Conservation (phyloP, 129 eudicot species). For the Artemisia tridentata region DNA sequence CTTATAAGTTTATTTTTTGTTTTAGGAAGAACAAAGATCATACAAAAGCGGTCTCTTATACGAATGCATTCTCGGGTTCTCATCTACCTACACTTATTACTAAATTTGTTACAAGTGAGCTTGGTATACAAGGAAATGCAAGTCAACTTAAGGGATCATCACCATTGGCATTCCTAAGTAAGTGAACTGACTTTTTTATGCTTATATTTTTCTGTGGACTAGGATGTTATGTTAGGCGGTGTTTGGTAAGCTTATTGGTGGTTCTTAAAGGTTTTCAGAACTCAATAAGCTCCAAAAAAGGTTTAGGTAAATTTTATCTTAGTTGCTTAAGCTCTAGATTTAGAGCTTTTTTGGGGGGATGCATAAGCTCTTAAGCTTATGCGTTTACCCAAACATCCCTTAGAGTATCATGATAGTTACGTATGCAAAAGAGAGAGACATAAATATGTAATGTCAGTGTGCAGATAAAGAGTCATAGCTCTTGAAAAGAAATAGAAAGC, state of each 20-base stretch:
- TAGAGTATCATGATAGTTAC: background rate
- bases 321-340: too few species aligned
- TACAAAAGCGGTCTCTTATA: slow-evolving; percentile 49
- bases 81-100: slow-evolving; percentile 45
- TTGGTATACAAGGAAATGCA: slow-evolving; percentile 39
- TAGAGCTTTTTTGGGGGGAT: too few species aligned
- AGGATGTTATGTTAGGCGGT: background rate
- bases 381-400: background rate
- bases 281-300: too few species aligned
- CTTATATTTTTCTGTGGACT: background rate
- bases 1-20: slow-evolving; percentile 5
- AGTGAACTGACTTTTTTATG: slow-evolving; percentile 24
- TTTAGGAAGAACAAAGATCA: slow-evolving; percentile 58
- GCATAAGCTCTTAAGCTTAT: too few species aligned
- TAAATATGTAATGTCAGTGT: too few species aligned
- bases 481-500: too few species aligned
- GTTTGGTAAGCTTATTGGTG: too few species aligned
- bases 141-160: slow-evolving; percentile 59
- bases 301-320: too few species aligned
- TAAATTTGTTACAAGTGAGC: slow-evolving; percentile 46
- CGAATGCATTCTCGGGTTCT: slow-evolving; percentile 61
- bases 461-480: too few species aligned
- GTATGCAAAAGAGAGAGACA: too few species aligned
- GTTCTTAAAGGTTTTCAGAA: too few species aligned
- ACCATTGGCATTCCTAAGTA: slow-evolving; percentile 65